These are phyloP conservation scores for Lactarius pseudohatsudake DNA, from an alignment of 768 basidiomycete species.

Conservation along the genomic window DNA sequence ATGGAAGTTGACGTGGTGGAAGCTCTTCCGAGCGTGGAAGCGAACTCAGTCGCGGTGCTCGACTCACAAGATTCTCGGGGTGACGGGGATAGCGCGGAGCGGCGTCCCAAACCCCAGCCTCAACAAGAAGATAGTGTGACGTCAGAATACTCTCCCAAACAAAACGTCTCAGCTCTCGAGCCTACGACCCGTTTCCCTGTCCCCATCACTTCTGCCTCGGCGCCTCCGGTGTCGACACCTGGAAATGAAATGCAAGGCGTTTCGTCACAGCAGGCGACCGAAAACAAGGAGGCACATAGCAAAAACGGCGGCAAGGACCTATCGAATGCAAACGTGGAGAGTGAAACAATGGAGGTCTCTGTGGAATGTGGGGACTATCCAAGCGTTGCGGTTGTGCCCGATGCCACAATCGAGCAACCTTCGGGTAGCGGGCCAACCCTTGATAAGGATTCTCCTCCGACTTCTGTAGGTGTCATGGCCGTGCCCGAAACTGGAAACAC, in stretches of 20 bases:
- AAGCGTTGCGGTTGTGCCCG: neutral
- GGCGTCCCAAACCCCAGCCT: conserved; percentile 1
- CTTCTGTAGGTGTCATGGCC: neutral
- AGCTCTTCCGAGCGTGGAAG: neutral
- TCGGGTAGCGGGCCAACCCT: neutral
- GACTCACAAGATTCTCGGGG: conserved; percentile 3
- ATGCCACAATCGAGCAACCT: conserved; percentile 1
- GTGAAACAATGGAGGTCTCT: neutral
- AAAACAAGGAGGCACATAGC: neutral
- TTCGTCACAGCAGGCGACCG: neutral
- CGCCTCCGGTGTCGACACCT: neutral
- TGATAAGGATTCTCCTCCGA: neutral
- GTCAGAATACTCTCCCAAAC: neutral
- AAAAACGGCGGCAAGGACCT: neutral
- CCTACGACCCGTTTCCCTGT: neutral
- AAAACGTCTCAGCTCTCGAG: neutral
- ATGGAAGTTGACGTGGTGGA: neutral
- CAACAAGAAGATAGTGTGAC: neutral
- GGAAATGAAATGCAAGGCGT: neutral
- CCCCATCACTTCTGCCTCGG: neutral
- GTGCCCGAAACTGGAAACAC: neutral
- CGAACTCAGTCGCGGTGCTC: neutral
- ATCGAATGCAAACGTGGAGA: neutral
- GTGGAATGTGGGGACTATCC: neutral
- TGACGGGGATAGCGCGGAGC: neutral